phyloP scores from a whole-genome alignment of 495 filamentous ascomycete genomes.

The Poronia punctata region DNA sequence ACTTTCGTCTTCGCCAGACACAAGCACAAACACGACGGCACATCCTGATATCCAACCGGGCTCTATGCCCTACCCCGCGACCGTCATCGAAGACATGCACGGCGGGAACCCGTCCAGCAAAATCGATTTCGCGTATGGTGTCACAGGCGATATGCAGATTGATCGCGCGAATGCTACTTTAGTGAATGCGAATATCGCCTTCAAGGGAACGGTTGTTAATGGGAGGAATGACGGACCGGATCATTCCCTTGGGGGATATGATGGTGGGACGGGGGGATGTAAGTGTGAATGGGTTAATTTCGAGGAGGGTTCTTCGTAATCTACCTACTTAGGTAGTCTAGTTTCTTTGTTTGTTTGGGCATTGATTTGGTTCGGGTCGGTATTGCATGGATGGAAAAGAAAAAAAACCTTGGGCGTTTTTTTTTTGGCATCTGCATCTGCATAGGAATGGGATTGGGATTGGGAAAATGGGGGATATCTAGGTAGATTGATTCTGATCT shows the following conservation, averaged over 20 bases:
- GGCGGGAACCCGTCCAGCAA: constrained; percentile 59
- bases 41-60: constrained; percentile 46
- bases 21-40: constrained; percentile 14
- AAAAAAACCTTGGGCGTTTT: no score
- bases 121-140: constrained; percentile 61
- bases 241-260: constrained; percentile 47
- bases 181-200: constrained; percentile 50
- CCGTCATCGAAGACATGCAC: constrained; percentile 73
- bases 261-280: constrained; percentile 71
- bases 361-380: neutral
- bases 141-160: constrained; percentile 49
- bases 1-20: no score
- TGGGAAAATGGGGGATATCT: neutral
- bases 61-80: constrained; percentile 81
- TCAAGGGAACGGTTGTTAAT: constrained; percentile 51
- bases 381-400: no score
- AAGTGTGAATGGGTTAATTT: constrained; percentile 70
- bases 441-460: constrained; percentile 4
- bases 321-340: neutral
- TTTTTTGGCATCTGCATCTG: constrained; percentile 9
- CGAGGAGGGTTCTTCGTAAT: constrained; percentile 7
- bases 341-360: neutral
- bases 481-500: neutral
- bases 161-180: constrained; percentile 46
- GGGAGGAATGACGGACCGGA: constrained; percentile 36